phyloP scores from a whole-genome alignment of 1,139 yeast species.

The Suhomyces taliae region DNA sequence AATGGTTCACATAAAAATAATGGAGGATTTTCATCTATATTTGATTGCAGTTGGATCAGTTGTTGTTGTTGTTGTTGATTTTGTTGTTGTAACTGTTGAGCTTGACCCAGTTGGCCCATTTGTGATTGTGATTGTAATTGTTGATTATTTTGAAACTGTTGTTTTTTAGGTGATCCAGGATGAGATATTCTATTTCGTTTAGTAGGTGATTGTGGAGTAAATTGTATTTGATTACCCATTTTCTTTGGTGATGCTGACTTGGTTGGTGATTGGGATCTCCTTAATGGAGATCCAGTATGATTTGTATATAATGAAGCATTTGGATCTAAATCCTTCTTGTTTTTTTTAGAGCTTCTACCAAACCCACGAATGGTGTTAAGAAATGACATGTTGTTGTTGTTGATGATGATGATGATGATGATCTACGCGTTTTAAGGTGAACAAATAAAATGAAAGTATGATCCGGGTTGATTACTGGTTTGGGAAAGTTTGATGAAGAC shows the following conservation, averaged over 20 bases:
- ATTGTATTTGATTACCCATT: constrained; percentile 23
- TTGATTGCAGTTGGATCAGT: neutral
- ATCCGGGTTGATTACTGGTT: no score
- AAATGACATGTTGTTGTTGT: constrained; percentile 36
- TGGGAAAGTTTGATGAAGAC: no score
- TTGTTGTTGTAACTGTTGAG: constrained; percentile 3
- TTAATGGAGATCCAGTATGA: constrained; percentile 34
- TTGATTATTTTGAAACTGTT: neutral
- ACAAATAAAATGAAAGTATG: neutral
- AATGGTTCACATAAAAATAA: constrained; percentile 89
- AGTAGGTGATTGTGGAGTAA: constrained; percentile 34
- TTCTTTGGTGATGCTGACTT: constrained; percentile 36
- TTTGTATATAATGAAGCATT: constrained; percentile 35
- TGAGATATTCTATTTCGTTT: constrained; percentile 26
- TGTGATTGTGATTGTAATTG: constrained; percentile 8
- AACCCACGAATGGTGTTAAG: constrained; percentile 56
- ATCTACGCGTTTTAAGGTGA: neutral
- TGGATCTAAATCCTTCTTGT: constrained; percentile 42
- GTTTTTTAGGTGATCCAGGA: constrained; percentile 23
- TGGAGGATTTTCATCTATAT: constrained; percentile 34
- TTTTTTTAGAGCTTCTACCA: constrained; percentile 63
- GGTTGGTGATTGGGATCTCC: constrained; percentile 40
- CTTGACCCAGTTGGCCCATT: neutral
- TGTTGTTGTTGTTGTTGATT: constrained; percentile 5
- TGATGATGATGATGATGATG: no score